Evolutionary conservation across 169 alveolate genomes (phyloP).

Genomic region (Eimeria acervulina): DNA sequence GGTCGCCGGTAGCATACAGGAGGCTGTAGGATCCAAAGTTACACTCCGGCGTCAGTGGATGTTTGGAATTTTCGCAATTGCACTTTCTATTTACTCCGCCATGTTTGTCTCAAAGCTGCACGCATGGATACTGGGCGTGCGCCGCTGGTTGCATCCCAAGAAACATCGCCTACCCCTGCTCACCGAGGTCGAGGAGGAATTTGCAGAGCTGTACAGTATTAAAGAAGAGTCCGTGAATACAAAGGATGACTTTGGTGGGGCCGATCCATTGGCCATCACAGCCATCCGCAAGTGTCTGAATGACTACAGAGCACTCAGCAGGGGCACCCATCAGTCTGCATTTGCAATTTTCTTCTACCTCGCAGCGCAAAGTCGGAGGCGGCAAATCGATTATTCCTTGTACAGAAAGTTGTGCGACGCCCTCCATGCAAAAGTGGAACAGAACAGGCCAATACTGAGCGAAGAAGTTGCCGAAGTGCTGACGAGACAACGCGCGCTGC

Average conservation of each 20-base stretch:
- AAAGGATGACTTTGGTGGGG: neutral
- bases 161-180: neutral
- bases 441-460: slow-evolving; percentile 27
- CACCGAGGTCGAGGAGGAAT: slow-evolving; percentile 33
- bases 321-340: slow-evolving; percentile 58
- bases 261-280: neutral
- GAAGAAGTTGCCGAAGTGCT: slow-evolving; percentile 48
- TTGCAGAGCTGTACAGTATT: slow-evolving; percentile 41
- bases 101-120: slow-evolving; percentile 12
- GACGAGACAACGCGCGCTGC: slow-evolving; percentile 46
- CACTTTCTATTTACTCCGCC: slow-evolving; percentile 27
- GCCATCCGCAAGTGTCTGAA: slow-evolving; percentile 59
- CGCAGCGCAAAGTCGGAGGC: slow-evolving; percentile 69
- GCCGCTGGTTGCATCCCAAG: slow-evolving; percentile 30
- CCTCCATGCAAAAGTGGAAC: slow-evolving; percentile 72
- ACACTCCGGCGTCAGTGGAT: slow-evolving; percentile 64
- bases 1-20: slow-evolving; percentile 28
- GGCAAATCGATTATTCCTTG: slow-evolving; percentile 1
- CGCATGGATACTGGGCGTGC: neutral
- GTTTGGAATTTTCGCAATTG: neutral
- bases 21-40: slow-evolving; percentile 1
- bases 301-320: slow-evolving; percentile 39
- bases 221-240: slow-evolving; percentile 14
- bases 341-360: slow-evolving; percentile 64
- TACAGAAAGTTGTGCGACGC: slow-evolving; percentile 55